These are phyloP conservation scores for Funneliformis caledonium DNA, from an alignment of 371 early-diverging fungal species.

Conservation along the genomic window DNA sequence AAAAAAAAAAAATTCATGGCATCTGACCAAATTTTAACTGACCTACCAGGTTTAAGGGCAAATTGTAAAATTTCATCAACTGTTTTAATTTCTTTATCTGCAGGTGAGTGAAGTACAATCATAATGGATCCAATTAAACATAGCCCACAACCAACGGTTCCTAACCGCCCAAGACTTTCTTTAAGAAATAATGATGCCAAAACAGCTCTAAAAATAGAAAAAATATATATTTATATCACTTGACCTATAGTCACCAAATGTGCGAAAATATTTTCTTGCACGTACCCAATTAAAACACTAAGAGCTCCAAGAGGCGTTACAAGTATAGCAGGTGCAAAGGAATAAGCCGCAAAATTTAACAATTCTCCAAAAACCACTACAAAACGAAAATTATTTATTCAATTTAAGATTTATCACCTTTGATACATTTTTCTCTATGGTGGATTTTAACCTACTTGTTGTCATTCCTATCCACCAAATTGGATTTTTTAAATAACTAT, in stretches of 20 bases:
- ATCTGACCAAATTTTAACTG: too few species aligned
- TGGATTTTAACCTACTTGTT: slow-evolving; percentile 62
- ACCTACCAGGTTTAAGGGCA: slow-evolving; percentile 63
- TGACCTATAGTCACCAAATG: background rate
- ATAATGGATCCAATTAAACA: slow-evolving; percentile 88
- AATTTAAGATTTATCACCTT: background rate
- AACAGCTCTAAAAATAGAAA: slow-evolving; percentile 55
- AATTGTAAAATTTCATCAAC: slow-evolving; percentile 79
- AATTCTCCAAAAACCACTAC: slow-evolving; percentile 89
- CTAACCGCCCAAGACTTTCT: slow-evolving; percentile 79
- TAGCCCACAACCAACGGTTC: slow-evolving; percentile 87
- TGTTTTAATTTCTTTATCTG: slow-evolving; percentile 75
- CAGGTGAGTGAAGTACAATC: slow-evolving; percentile 89
- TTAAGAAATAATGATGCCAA: slow-evolving; percentile 79
- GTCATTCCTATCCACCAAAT: slow-evolving; percentile 93
- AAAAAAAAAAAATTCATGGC: slow-evolving; percentile 20
- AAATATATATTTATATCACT: slow-evolving; percentile 50
- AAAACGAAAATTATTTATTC: background rate
- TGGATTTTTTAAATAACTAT: slow-evolving; percentile 78
- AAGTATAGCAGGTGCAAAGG: slow-evolving; percentile 91
- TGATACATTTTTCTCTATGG: background rate
- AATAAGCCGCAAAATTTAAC: slow-evolving; percentile 91
- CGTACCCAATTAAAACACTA: slow-evolving; percentile 81
- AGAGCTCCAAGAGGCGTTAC: slow-evolving; percentile 92
- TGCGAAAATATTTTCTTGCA: background rate